Conservation (phyloP, 1,284 basidiomycete species). For the Malassezia sympodialis region DNA sequence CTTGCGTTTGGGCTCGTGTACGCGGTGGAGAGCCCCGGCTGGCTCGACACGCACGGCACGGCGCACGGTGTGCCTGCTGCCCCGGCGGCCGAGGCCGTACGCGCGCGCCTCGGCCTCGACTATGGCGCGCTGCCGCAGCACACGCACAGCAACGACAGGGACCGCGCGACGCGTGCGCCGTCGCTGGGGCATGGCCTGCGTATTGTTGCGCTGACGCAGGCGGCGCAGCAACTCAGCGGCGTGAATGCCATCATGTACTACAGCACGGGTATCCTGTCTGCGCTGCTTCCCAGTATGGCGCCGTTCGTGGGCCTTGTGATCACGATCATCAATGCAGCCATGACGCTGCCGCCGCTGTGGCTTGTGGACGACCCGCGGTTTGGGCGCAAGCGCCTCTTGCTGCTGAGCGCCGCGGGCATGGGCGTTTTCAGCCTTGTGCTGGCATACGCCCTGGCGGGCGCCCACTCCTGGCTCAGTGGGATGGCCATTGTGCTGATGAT, state of each 20-base stretch:
- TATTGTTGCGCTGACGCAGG: slow-evolving; percentile 35
- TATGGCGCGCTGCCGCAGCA: not conserved
- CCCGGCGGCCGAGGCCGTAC: slow-evolving; percentile 17
- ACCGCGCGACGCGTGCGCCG: not conserved
- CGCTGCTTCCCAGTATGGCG: slow-evolving; percentile 27
- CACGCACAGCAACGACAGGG: not conserved
- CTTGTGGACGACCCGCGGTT: slow-evolving; percentile 59
- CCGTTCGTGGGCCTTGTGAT: slow-evolving; percentile 34
- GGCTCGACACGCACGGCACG: slow-evolving; percentile 26
- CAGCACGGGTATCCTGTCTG: slow-evolving; percentile 36
- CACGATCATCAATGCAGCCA: slow-evolving; percentile 57
- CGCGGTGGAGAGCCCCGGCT: slow-evolving; percentile 32
- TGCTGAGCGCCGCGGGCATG: slow-evolving; percentile 54
- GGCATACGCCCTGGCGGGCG: slow-evolving; percentile 49
- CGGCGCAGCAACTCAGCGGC: slow-evolving; percentile 41
- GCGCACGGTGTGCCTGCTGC: not conserved
- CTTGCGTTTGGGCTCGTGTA: slow-evolving; percentile 32
- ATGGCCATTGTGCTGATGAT: slow-evolving; percentile 72
- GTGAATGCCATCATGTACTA: slow-evolving; percentile 44
- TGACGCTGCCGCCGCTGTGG: slow-evolving; percentile 71
- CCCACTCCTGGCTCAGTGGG: slow-evolving; percentile 54
- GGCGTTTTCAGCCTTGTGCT: slow-evolving; percentile 60
- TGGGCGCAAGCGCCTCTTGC: slow-evolving; percentile 49
- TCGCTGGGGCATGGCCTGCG: slow-evolving; percentile 22
- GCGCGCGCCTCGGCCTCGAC: slow-evolving; percentile 21